A percentile compares a stretch with the other conserved stretches of the same genome.
phyloP scores from a whole-genome alignment of 1,284 basidiomycete species.

The Papiliotrema terrestris region DNA sequence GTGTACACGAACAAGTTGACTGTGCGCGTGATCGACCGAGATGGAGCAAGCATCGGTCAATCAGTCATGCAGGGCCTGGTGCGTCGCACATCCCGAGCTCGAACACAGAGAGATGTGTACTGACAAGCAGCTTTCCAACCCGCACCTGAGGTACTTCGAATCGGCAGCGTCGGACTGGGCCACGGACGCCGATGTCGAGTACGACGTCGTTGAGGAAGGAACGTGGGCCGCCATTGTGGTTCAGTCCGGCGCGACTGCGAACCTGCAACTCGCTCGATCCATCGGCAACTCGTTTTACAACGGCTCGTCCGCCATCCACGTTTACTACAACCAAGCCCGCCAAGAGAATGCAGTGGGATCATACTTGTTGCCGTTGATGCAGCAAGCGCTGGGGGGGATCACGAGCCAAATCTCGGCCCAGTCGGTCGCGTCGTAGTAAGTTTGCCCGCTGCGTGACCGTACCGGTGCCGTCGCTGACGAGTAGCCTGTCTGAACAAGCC shows the following conservation, averaged over 20 bases:
- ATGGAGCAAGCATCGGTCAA: conserved; percentile 50
- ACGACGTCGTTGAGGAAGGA: conserved; percentile 42
- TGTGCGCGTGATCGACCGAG: conserved; percentile 53
- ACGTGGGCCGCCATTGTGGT: conserved; percentile 45
- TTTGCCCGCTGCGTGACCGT: background rate
- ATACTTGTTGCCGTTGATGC: conserved; percentile 42
- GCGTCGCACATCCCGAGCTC: conserved; percentile 1
- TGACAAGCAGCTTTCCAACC: conserved; percentile 14
- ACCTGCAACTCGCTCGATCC: conserved; percentile 28
- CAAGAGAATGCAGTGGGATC: conserved; percentile 45
- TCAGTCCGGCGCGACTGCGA: conserved; percentile 28
- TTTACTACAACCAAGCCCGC: conserved; percentile 47
- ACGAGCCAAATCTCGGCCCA: conserved; percentile 27
- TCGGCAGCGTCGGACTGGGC: conserved; percentile 34
- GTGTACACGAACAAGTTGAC: conserved; percentile 49
- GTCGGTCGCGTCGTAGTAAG: conserved; percentile 32
- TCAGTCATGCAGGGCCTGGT: conserved; percentile 32
- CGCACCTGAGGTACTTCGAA: conserved; percentile 33
- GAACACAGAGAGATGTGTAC: background rate
- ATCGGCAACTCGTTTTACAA: conserved; percentile 36
- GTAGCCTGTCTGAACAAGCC: conserved; percentile 29
- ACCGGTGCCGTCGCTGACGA: background rate
- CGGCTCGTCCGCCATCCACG: conserved; percentile 26
- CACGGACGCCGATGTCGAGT: conserved; percentile 19
- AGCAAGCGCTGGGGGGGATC: conserved; percentile 25